phyloP scores from a whole-genome alignment of 192 early-diverging fungal genomes.

The Coemansia asiatica region DNA sequence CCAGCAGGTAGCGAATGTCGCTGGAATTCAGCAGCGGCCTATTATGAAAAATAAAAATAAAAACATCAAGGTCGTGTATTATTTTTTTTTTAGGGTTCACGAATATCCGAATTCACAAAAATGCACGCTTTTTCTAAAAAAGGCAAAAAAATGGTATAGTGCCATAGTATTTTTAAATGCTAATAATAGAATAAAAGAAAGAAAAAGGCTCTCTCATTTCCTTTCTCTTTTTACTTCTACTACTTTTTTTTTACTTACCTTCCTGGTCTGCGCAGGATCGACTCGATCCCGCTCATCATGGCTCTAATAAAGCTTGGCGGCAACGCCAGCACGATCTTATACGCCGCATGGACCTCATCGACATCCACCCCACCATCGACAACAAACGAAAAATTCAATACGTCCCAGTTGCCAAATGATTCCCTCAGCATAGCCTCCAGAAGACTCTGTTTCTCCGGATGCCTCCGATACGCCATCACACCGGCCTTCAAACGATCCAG shows the following conservation, averaged over 20 bases:
- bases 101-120: not conserved
- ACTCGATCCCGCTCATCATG: conserved; percentile 77
- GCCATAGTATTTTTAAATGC: no score
- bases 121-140: conserved; percentile 1
- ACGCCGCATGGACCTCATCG: conserved; percentile 64
- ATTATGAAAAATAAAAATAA: conserved; percentile 9
- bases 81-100: not conserved
- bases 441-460: conserved; percentile 40
- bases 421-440: conserved; percentile 56
- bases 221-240: no score
- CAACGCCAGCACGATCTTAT: conserved; percentile 61
- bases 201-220: no score
- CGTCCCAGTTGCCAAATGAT: conserved; percentile 61
- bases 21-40: conserved; percentile 40
- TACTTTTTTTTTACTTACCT: conserved; percentile 7
- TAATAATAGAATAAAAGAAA: not conserved
- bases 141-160: not conserved
- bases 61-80: not conserved
- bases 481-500: conserved; percentile 48
- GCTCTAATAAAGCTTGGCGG: conserved; percentile 65
- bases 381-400: conserved; percentile 67
- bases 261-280: conserved; percentile 65
- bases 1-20: conserved; percentile 81
- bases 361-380: conserved; percentile 60
- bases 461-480: conserved; percentile 32